A percentile compares a stretch with the other conserved stretches of the same genome.
These are phyloP conservation scores for Diplodia corticola DNA, from an alignment of 2,329 filamentous ascomycete species.

Conservation along the genomic window DNA sequence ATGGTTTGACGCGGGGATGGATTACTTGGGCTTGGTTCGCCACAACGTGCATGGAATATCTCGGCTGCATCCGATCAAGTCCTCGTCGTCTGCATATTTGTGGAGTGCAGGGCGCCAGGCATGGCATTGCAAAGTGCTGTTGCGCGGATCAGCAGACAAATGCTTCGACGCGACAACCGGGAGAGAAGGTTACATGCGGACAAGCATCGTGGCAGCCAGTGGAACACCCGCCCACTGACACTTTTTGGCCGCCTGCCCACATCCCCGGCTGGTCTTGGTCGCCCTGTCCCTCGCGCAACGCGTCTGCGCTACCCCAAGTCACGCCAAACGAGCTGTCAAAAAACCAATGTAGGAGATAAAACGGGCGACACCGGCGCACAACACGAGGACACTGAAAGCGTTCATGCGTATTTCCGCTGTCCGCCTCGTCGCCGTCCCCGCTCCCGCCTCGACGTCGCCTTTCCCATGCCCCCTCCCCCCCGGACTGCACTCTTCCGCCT, in stretches of 20 bases:
- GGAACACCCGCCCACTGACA: constrained; percentile 12
- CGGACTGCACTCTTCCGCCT: neutral
- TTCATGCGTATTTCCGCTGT: neutral
- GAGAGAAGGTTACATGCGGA: neutral
- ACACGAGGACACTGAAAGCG: neutral
- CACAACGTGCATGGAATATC: neutral
- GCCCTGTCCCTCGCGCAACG: neutral
- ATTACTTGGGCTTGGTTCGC: neutral
- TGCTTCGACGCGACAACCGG: neutral
- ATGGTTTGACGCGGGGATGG: neutral
- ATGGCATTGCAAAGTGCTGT: neutral
- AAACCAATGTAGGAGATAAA: neutral
- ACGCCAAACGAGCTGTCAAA: neutral
- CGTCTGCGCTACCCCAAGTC: neutral
- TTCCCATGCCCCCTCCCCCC: neutral
- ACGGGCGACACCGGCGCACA: neutral
- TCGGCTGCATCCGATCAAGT: neutral
- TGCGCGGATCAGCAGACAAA: constrained; percentile 1
- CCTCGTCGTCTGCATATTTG: neutral
- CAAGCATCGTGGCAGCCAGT: neutral
- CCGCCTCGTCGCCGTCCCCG: neutral
- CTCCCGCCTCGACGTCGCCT: too few relatives aligned
- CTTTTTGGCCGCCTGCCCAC: neutral
- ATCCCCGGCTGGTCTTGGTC: neutral
- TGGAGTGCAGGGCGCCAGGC: neutral